Evolutionary conservation across 345 rosid genomes (phyloP), one percentile per base, ranked within the genome.

Genomic region (Lumnitzera racemosa): DNA sequence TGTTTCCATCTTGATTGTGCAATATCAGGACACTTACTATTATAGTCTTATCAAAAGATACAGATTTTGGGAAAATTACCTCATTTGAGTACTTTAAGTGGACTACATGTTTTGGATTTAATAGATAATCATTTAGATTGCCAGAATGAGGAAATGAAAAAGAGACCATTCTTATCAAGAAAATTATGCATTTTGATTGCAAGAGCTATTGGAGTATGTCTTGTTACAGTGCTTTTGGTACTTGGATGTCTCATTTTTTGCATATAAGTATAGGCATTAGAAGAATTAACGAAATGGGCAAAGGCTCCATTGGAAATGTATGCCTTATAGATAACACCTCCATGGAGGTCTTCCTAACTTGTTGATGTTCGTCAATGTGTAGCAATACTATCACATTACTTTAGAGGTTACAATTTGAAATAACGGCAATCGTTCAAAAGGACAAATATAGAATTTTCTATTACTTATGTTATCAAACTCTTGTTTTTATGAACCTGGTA

Each of bases 291-390:
- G 57, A 88, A 50, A 72, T 94, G 62, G 84, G 95, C 48, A 91
- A 88, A 72, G 90, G 97, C 74, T 81, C 82, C 50, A 53, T n/a
- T 7, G 97, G 99, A 65, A 88, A 90, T 97, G 99, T 94, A 81
- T 12, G 13, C 47, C 27, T 5, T 36, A 36, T 5, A 56, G 47
- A 47, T 31, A 17, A 49, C 10, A 31, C 46, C 46, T 57, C 46
- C 49, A 31, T 57, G 48, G 48, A 36, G 20, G 20, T 20, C 20
- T 20, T 20, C 20, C 1, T 20, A 20, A 20, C 20, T 20, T 20
- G 20, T 20, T 20, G 20, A 20, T 20, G 20, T 20, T 20, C 1
- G 20, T 20, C 20, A 20, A 20, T 20, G 20, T 20, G 20, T 20
- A 20, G 20, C 20, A 20, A 20, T 20, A 20, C 20, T 20, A 20